Evolutionary conservation across 129 eudicot species (phyloP), one percentile per base, ranked within the genome.

Genomic region (Saussurea involucrata): DNA sequence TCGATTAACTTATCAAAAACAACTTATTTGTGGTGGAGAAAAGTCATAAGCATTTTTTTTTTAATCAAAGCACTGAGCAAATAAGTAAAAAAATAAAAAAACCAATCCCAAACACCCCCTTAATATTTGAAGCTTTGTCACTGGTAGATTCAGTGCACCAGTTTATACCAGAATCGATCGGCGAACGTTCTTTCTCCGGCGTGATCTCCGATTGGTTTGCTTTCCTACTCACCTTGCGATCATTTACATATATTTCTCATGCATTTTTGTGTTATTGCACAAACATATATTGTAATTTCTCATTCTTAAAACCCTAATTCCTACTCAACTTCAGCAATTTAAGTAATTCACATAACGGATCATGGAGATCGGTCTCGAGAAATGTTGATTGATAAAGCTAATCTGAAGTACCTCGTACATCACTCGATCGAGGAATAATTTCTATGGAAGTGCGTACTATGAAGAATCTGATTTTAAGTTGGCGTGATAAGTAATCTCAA

Each of bases 171-270:
- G 36, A 15, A 78, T 78, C 72, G 72, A 68, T 20, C 77, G 55
- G 55, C 53, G 24, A 28, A 25, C 53, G 24, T 71, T 24, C 6
- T 64, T 63, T 42, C 66, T 71, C 44, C 71, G 74, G 24, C 76
- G 44, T 40, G n/a, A 79, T 71, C 77, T 71, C 78, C 78, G 72
- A 79, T 79, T n/a, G 83, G 83, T 79, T 63, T 71, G 83, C 58
- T 63, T 42, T 22, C 37, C 57, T 44, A 13, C 72, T 63, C 64
- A 61, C 58, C 11, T 36, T 65, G 60, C 71, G 8, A 78, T 40
- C 25, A 18, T 79, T 29, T 79, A 46, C 4, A 17, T 34, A 28
- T 15, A 40, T 31, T 25, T 27, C 74, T 78, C 72, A 40, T 79
- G 46, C 77, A 10, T 40, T 57, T 63, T 12, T 63, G 27, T 71